A percentile compares a stretch with the other conserved stretches of the same genome.
Conservation (phyloP, 2,329 filamentous ascomycete species). For the Penicillium sp. region DNA sequence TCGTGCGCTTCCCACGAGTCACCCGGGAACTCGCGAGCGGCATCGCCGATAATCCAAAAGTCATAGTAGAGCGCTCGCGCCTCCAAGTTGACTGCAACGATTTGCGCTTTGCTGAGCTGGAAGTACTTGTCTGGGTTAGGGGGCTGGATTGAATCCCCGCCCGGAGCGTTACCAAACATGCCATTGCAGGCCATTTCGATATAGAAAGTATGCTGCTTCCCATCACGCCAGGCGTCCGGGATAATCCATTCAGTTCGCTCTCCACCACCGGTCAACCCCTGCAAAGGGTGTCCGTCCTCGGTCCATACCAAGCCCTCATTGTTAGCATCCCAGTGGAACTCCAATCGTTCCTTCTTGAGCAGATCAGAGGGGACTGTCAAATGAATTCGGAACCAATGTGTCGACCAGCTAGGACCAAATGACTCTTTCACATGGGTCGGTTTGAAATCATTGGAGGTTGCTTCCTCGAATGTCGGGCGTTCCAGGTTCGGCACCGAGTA, state of each 20-base stretch:
- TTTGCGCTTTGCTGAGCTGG: slow-evolving; percentile 75
- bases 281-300: slow-evolving; percentile 84
- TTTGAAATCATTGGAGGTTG: slow-evolving; percentile 75
- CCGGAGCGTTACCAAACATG: slow-evolving; percentile 94
- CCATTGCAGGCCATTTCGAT: slow-evolving; percentile 98
- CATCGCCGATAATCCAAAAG: slow-evolving; percentile 94
- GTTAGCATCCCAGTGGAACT: slow-evolving; percentile 94
- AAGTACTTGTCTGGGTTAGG: slow-evolving; percentile 86
- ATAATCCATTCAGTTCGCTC: slow-evolving; percentile 93
- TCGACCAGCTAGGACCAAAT: slow-evolving; percentile 96
- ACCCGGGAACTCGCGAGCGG: slow-evolving; percentile 84
- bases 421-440: slow-evolving; percentile 75
- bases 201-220: slow-evolving; percentile 86
- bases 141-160: slow-evolving; percentile 85
- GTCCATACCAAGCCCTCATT: slow-evolving; percentile 96
- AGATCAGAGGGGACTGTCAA: slow-evolving; percentile 78
- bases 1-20: slow-evolving; percentile 90
- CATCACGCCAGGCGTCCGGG: slow-evolving; percentile 79
- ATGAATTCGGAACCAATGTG: slow-evolving; percentile 92
- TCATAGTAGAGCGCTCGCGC: slow-evolving; percentile 86
- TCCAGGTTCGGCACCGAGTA: slow-evolving; percentile 81
- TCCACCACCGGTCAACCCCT: slow-evolving; percentile 87
- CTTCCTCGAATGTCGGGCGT: slow-evolving; percentile 86
- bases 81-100: slow-evolving; percentile 85
- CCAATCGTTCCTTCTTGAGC: slow-evolving; percentile 77